A percentile compares a stretch with the other conserved stretches of the same genome.
phyloP scores from a whole-genome alignment of 2,329 filamentous ascomycete genomes.

The Fusarium duplospermum region DNA sequence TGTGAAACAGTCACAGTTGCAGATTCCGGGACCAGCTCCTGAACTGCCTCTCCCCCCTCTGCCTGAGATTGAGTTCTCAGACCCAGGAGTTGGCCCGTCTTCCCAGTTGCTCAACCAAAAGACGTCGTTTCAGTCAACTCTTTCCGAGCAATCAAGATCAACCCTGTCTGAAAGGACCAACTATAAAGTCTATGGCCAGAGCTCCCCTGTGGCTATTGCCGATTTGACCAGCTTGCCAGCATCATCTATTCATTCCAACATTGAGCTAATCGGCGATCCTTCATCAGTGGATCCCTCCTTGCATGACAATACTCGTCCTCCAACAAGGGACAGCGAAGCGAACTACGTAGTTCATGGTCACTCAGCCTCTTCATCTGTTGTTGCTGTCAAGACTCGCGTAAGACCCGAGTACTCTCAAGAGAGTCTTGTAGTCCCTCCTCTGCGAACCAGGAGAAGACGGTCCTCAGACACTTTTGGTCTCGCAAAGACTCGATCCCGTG shows the following conservation, averaged over 20 bases:
- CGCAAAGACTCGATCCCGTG: constrained; percentile 63
- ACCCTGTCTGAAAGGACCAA: constrained; percentile 64
- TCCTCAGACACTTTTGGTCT: constrained; percentile 63
- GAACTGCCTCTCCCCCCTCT: constrained; percentile 45
- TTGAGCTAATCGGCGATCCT: constrained; percentile 63
- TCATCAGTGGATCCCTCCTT: constrained; percentile 58
- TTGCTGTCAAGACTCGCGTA: constrained; percentile 46
- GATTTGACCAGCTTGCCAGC: constrained; percentile 56
- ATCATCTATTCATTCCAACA: constrained; percentile 61
- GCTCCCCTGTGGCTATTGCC: constrained; percentile 49
- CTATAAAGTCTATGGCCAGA: constrained; percentile 65
- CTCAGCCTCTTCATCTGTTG: constrained; percentile 53
- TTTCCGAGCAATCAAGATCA: constrained; percentile 52
- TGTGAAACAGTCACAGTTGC: constrained; percentile 54
- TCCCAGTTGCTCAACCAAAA: constrained; percentile 36
- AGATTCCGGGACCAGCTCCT: constrained; percentile 43
- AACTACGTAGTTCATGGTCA: constrained; percentile 68
- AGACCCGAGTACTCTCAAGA: constrained; percentile 68
- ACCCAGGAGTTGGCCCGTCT: constrained; percentile 32
- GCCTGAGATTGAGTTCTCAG: constrained; percentile 43
- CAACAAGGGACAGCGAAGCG: constrained; percentile 54
- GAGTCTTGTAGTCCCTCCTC: constrained; percentile 68
- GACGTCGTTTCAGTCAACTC: constrained; percentile 39
- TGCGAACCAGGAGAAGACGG: constrained; percentile 60
- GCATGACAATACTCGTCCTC: constrained; percentile 50